Evolutionary conservation across 2,329 filamentous ascomycete species (phyloP).

Genomic region (Colletotrichum brevisporum): DNA sequence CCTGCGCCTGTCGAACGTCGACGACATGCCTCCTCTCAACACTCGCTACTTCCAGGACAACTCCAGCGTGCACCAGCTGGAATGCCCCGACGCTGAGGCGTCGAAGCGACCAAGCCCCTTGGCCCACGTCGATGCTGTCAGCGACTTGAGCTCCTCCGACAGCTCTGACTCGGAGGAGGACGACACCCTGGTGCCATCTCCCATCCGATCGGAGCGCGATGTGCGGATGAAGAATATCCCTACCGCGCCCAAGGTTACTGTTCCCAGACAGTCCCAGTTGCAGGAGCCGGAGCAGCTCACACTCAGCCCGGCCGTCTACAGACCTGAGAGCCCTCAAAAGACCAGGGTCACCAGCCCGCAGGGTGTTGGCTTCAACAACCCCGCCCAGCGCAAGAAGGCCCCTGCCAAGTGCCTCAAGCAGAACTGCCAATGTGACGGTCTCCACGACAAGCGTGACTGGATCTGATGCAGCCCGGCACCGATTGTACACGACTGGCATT

Average conservation of each 20-base stretch:
- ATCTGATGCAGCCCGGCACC: constrained; percentile 44
- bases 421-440: constrained; percentile 39
- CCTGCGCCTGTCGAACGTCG: constrained; percentile 73
- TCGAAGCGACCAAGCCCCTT: constrained; percentile 51
- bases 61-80: constrained; percentile 56
- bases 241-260: constrained; percentile 49
- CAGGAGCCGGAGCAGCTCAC: constrained; percentile 52
- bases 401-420: constrained; percentile 39
- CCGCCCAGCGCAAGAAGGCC: constrained; percentile 36
- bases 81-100: constrained; percentile 46
- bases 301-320: constrained; percentile 68
- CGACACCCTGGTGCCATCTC: constrained; percentile 30
- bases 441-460: constrained; percentile 48
- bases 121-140: constrained; percentile 36
- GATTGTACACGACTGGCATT: constrained; percentile 38
- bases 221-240: constrained; percentile 55
- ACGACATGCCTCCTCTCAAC: constrained; percentile 60
- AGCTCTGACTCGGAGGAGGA: constrained; percentile 44
- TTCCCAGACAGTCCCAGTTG: constrained; percentile 25
- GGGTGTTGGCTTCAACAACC: constrained; percentile 57
- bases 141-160: constrained; percentile 38
- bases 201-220: constrained; percentile 47
- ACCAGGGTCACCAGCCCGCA: constrained; percentile 58
- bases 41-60: constrained; percentile 49
- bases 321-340: constrained; percentile 54